These are phyloP conservation scores for Pichiaceae sp. DNA, from an alignment of 1,139 yeast genomes.

Conservation along the genomic window DNA sequence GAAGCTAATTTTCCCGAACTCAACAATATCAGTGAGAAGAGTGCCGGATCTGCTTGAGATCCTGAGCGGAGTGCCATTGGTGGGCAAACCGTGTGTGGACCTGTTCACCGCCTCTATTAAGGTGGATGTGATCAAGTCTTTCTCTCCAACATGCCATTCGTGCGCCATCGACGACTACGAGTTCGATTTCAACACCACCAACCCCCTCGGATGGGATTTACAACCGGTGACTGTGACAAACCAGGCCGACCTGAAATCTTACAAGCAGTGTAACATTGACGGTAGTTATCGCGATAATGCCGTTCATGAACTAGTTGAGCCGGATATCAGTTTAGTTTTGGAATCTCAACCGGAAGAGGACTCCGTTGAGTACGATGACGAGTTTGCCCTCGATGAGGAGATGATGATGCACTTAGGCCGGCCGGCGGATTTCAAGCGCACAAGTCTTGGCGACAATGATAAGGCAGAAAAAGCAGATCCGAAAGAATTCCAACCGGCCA, in stretches of 20 bases:
- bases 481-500: neutral
- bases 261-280: neutral
- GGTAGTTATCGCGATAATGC: neutral
- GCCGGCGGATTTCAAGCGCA: neutral
- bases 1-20: slow-evolving; percentile 5
- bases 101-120: slow-evolving; percentile 1
- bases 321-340: neutral
- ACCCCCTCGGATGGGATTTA: slow-evolving; percentile 24
- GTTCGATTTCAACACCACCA: slow-evolving; percentile 18
- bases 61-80: neutral
- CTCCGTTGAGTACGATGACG: slow-evolving; percentile 1
- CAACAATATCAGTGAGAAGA: slow-evolving; percentile 2
- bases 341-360: slow-evolving; percentile 1
- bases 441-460: neutral
- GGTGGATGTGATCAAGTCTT: neutral
- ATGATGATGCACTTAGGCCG: slow-evolving; percentile 3
- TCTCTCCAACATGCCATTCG: slow-evolving; percentile 5
- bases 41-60: neutral
- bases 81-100: neutral
- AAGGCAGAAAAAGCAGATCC: neutral
- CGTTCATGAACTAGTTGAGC: neutral
- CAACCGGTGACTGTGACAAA: slow-evolving; percentile 7
- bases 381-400: slow-evolving; percentile 3
- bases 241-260: neutral
- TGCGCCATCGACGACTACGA: slow-evolving; percentile 26